These are phyloP conservation scores for Naganishia antarctica DNA, from an alignment of 768 basidiomycete species.

Conservation along the genomic window DNA sequence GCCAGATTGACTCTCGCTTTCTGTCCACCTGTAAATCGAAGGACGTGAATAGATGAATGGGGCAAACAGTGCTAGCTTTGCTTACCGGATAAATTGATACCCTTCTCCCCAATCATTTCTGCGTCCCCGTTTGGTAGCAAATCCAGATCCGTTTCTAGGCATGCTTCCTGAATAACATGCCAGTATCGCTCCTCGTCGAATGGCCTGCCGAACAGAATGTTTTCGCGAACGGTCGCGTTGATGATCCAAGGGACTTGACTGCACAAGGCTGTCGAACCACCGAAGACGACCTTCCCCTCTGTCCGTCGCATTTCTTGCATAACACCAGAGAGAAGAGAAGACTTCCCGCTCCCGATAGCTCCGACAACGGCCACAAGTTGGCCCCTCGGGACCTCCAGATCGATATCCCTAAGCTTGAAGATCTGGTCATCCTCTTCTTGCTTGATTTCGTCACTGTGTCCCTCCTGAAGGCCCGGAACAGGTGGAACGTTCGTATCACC, in stretches of 20 bases:
- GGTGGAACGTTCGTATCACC: constrained; percentile 28
- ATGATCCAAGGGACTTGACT: constrained; percentile 90
- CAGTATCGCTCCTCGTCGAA: constrained; percentile 78
- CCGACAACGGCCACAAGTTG: constrained; percentile 80
- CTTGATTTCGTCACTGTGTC: constrained; percentile 2
- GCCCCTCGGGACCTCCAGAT: constrained; percentile 66
- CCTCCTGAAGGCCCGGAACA: constrained; percentile 32
- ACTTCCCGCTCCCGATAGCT: constrained; percentile 60
- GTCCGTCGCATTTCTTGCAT: constrained; percentile 69
- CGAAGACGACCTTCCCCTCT: constrained; percentile 63
- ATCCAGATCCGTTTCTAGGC: constrained; percentile 72
- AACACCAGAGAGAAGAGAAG: constrained; percentile 44
- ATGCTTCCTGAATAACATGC: constrained; percentile 71
- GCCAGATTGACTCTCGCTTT: constrained; percentile 66
- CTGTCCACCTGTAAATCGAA: constrained; percentile 31
- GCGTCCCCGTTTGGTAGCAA: constrained; percentile 71
- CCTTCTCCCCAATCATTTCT: constrained; percentile 81
- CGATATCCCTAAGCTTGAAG: constrained; percentile 66
- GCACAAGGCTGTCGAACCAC: constrained; percentile 72
- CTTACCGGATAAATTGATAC: constrained; percentile 70
- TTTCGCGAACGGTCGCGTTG: constrained; percentile 72
- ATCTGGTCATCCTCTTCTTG: constrained; percentile 36
- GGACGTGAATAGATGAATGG: constrained; percentile 58
- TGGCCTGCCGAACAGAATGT: constrained; percentile 78
- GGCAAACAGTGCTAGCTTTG: neutral